A percentile compares a stretch with the other conserved stretches of the same genome.
These are phyloP conservation scores for Cytospora mali DNA, from an alignment of 2,329 filamentous ascomycete species.

Conservation along the genomic window DNA sequence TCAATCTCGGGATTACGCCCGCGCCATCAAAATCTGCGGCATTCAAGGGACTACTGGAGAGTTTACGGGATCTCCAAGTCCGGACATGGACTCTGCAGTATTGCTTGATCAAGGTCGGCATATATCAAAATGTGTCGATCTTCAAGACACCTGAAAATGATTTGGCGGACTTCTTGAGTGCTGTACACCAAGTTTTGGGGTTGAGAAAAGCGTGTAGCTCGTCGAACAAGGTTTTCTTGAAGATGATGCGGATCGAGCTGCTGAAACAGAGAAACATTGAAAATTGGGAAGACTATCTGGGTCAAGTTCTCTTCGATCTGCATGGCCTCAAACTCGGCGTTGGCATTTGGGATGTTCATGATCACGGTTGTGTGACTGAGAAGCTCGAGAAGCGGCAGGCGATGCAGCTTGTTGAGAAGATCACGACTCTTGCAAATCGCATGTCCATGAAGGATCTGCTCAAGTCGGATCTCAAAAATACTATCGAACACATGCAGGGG, in stretches of 20 bases:
- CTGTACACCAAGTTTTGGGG: slow-evolving; percentile 82
- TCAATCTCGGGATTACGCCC: slow-evolving; percentile 73
- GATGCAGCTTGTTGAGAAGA: slow-evolving; percentile 78
- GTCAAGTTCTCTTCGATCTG: slow-evolving; percentile 81
- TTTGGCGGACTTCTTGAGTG: slow-evolving; percentile 75
- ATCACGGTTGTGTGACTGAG: slow-evolving; percentile 79
- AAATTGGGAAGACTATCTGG: slow-evolving; percentile 83
- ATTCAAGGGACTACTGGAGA: slow-evolving; percentile 62
- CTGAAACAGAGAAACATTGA: slow-evolving; percentile 74
- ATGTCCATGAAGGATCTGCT: slow-evolving; percentile 89
- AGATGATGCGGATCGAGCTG: slow-evolving; percentile 85
- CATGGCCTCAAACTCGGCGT: slow-evolving; percentile 78
- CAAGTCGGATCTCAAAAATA: slow-evolving; percentile 86
- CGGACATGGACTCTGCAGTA: slow-evolving; percentile 89
- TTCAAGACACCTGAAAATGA: slow-evolving; percentile 72
- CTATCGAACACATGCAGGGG: slow-evolving; percentile 91
- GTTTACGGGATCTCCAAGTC: slow-evolving; percentile 83
- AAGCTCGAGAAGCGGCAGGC: slow-evolving; percentile 80
- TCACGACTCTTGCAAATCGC: slow-evolving; percentile 77
- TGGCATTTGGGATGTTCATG: slow-evolving; percentile 66
- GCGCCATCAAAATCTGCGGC: slow-evolving; percentile 60
- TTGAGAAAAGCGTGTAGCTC: slow-evolving; percentile 82
- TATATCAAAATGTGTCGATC: slow-evolving; percentile 64
- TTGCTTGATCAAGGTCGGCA: slow-evolving; percentile 73
- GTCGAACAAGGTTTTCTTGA: slow-evolving; percentile 85